Conservation (phyloP, 495 filamentous ascomycete species). For the Acidiella bohemica region DNA sequence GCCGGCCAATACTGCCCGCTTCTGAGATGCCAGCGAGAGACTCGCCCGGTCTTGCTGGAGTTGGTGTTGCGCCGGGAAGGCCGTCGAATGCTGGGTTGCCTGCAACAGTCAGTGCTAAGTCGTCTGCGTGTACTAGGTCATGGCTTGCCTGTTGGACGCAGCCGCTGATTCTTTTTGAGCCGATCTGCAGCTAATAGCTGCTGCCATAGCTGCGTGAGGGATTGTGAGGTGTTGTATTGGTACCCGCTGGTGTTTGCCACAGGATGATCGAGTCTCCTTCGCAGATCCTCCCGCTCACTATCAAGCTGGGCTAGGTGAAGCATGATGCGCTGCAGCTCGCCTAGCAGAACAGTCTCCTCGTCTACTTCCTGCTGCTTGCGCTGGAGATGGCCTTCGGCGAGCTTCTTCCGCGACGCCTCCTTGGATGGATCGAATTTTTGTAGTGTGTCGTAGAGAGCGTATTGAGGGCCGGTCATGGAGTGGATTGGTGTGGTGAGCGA, state of each 20-base stretch:
- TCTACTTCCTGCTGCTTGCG: constrained; percentile 75
- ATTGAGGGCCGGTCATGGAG: constrained; percentile 74
- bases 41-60: constrained; percentile 12
- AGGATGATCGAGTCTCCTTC: constrained; percentile 26
- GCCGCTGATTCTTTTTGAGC: constrained; percentile 62
- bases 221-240: constrained; percentile 64
- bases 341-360: constrained; percentile 77
- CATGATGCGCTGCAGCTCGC: constrained; percentile 81
- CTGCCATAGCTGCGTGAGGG: constrained; percentile 63
- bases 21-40: constrained; percentile 16
- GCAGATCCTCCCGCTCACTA: constrained; percentile 58
- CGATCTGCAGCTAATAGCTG: constrained; percentile 67
- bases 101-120: not conserved
- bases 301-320: constrained; percentile 67
- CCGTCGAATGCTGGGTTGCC: constrained; percentile 10
- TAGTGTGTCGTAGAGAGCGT: constrained; percentile 67
- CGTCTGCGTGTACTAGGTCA: not conserved
- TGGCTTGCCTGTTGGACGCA: constrained; percentile 18
- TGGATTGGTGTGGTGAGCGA: constrained; percentile 65
- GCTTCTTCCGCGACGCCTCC: constrained; percentile 67
- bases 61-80: not conserved
- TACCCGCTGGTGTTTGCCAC: constrained; percentile 35
- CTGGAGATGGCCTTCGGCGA: constrained; percentile 62
- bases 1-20: constrained; percentile 13
- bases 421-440: constrained; percentile 66